Base-by-base conservation (phyloP, 352 stramenopile genomes). In the Pythium rhizo-oryzae region DNA sequence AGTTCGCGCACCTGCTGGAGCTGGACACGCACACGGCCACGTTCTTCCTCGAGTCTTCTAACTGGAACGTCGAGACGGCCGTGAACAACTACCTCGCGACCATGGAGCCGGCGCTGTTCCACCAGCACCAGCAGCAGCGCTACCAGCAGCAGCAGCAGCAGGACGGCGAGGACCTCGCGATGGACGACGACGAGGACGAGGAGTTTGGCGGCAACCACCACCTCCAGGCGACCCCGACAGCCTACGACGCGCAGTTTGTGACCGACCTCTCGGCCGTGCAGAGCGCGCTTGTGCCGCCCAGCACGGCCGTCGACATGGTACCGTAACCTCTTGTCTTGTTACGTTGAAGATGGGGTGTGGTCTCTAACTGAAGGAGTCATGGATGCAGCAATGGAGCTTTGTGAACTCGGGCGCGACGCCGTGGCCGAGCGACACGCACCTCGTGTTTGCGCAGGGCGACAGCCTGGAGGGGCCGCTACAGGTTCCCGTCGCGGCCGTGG, bases 1-100 rank as follows among this genome's bases (percentile, higher is more conserved):
- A 96, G 63, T 96, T 96, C 70, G 82, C 85, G 23, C 77, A 88
- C 58, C 66, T 96, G 37, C 64, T 96, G 69, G 72, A 93, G 65
- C 67, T 91, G 54, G 84, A 94, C 66, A 70, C 77, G 18, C 64
- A 78, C 46, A 94, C 85, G 44, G 87, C 85, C 49, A 82, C 73
- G 53, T 96, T 96, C 70, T 96, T 94, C 68, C 81, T 96, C 59
- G 88, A 96, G 62, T 93, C 85, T 65, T 91, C 80, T 59, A 96
- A 94, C 76, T 96, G 88, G 88, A 96, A 96, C 75, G 86, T 96
- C 25, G 85, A 96, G 63, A 89, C 83, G 47, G 88, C 88, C 13
- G 86, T 76, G 9, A 96, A 96, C 63, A 93, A 89, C 62, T 96
- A 94, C 62, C 67, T 96, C 35, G 74, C 70, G 24, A 91, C 85